Conservation (phyloP, 768 basidiomycete species). For the Amanita subjunquillea region DNA sequence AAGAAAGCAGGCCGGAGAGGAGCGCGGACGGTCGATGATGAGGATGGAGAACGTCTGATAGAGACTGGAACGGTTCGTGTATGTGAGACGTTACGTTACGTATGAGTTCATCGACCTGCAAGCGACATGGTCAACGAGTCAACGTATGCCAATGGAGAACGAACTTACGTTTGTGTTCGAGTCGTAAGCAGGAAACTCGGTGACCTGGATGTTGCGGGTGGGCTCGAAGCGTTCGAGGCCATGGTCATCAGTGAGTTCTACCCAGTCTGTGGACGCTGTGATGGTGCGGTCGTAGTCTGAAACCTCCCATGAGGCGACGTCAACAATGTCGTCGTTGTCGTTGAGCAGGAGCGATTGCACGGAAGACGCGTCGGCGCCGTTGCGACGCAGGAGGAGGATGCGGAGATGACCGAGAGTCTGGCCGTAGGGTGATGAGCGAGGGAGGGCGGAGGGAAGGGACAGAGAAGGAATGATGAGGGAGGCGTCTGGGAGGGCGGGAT, state of each 20-base stretch:
- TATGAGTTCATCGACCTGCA: constrained; percentile 23
- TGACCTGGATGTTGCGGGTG: constrained; percentile 52
- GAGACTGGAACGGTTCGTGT: constrained; percentile 43
- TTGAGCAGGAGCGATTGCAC: constrained; percentile 41
- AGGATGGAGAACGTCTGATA: constrained; percentile 45
- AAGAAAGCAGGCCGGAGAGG: constrained; percentile 44
- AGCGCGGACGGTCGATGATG: constrained; percentile 38
- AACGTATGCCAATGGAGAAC: constrained; percentile 11
- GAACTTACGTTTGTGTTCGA: constrained; percentile 34
- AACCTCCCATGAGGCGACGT: constrained; percentile 49
- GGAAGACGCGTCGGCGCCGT: constrained; percentile 33
- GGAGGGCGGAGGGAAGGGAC: constrained; percentile 49
- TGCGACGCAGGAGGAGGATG: constrained; percentile 41
- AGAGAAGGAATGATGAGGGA: constrained; percentile 61
- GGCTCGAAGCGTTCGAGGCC: constrained; percentile 61
- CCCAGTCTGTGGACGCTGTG: constrained; percentile 62
- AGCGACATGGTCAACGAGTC: not conserved
- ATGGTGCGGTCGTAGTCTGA: constrained; percentile 25
- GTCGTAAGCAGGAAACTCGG: constrained; percentile 38
- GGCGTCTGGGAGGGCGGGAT: constrained; percentile 21
- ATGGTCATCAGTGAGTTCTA: constrained; percentile 53
- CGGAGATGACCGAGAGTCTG: constrained; percentile 56
- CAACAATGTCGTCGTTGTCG: constrained; percentile 61
- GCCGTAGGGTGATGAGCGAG: constrained; percentile 55
- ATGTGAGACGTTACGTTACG: constrained; percentile 28